These are phyloP conservation scores for Harringtonia lauricola DNA, from an alignment of 2,329 filamentous ascomycete species.

Conservation along the genomic window DNA sequence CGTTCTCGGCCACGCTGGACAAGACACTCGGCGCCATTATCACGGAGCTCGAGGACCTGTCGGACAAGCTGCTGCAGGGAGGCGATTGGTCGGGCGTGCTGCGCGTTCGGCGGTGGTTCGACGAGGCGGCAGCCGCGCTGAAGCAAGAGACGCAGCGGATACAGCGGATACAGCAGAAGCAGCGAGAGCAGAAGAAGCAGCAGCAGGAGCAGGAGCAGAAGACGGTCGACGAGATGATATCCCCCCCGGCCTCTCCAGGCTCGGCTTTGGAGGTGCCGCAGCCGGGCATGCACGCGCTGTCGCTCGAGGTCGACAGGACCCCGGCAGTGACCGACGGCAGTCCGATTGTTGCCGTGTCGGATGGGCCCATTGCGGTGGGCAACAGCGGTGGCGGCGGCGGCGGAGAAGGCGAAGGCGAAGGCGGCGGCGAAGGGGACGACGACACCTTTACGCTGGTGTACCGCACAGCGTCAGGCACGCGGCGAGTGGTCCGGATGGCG, in stretches of 20 bases:
- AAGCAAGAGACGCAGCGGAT: constrained; percentile 7
- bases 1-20: constrained; percentile 8
- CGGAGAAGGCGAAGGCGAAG: neutral
- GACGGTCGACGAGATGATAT: no score
- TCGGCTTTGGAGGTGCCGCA: neutral
- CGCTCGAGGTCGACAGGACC: neutral
- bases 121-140: neutral
- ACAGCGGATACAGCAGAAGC: neutral
- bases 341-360: neutral
- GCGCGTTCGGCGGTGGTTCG: constrained; percentile 6
- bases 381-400: neutral
- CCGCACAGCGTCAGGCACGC: constrained; percentile 10
- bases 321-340: neutral
- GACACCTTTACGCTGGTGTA: constrained; percentile 9
- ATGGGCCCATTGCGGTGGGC: neutral
- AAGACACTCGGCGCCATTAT: constrained; percentile 5
- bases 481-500: constrained; percentile 2
- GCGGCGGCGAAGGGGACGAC: neutral
- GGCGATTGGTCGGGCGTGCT: constrained; percentile 9
- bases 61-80: constrained; percentile 10
- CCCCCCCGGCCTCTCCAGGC: neutral
- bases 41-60: constrained; percentile 11
- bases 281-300: constrained; percentile 1
- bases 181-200: neutral
- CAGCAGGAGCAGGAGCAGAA: neutral